Base-by-base conservation (phyloP, 139 green algal genomes). In the Volvox africanus region DNA sequence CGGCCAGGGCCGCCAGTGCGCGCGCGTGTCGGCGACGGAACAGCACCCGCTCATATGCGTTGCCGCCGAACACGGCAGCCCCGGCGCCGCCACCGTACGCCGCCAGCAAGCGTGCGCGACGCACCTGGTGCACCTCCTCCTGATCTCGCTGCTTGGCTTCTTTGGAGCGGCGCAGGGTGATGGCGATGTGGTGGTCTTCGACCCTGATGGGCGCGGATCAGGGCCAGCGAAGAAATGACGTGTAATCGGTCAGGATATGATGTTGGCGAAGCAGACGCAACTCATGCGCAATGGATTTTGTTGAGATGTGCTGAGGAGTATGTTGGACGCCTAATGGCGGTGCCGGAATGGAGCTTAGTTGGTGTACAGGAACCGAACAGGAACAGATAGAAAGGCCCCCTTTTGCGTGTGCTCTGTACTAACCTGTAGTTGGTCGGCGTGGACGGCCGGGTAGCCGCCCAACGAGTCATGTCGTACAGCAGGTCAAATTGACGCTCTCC, bases 401-500 rank as follows among this genome's bases (percentile, higher is more conserved):
- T 5, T 9, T 9, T 55, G 44, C 44, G 44, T 55, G 44, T 9
- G 44, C 44, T 55, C 44, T 55, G 44, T 55, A 55, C 65, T 9
- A n/a, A 79, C 82, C 85, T 89, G 85, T 82, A 89, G 37, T 32
- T 28, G 11, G 61, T 61, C 5, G 86, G 86, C 73, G 86, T 77
- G 2, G 86, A 55, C 30, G 86, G 86, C 50, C 71, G 86, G 50
- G 86, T 75, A 14, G 36, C 30, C 0, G 73, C 30, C 86, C 71
- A 83, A 13, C 86, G 71, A 2, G 86, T 90, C 86, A 90, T 90
- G 69, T 90, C 86, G 44, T 90, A 90, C 50, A 90, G 73, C 71
- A 90, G 5, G 50, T 90, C 86, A 28, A 90, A 90, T n/a, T 83
- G 71, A 32, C 32, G 73, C 1, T 20, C 6, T 18, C 28, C 73